Base-by-base conservation (phyloP, 2,329 filamentous ascomycete species). In the Aspergillus sp. region DNA sequence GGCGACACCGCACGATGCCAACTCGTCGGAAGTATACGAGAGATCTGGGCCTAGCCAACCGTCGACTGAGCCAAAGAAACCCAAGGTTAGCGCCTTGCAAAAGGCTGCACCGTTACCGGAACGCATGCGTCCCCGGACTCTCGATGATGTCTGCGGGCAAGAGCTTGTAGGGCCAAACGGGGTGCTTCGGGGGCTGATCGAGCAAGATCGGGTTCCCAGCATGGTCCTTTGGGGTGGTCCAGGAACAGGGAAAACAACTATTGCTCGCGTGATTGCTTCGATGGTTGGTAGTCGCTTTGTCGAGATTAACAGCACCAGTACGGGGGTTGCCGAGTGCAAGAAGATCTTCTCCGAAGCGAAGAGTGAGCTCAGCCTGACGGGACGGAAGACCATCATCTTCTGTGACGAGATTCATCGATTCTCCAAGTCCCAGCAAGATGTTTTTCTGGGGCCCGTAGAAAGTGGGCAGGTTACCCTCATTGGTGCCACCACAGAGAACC, bases 371-470 rank as follows among this genome's bases (percentile, higher is more conserved):
- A 80, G 82, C 1, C 80, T 98, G 54, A 96, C 92, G 0, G 94
- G 94, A 1, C 85, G 92, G 62, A 94, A 91, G 78, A 98, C 95
- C 0, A 96, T 99, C 64, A 87, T 99, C 64, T 99, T 99, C 75
- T 97, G 94, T 78, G 95, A 99, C 78, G 95, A 98, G 80, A 95
- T 97, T 51, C 92, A 96, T 76, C 82, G 94, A 27, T 96, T 96
- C 81, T 90, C 85, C 67, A 97, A 96, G 77, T 84, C 88, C 0
- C 95, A 98, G 74, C 95, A 99, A 73, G 95, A 98, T 76, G 90
- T 97, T 1, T 98, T 98, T 68, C 81, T 99, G 1, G 91, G 90
- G 15, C 94, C 94, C 0, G 94, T 98, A 21, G 95, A 99, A 77
- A 88, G 88, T 1, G 95, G 95, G 5, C 90, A 90, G 27, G 89